Evolutionary conservation across 257 asterid genomes (phyloP).

Genomic region (Misopates orontium): DNA sequence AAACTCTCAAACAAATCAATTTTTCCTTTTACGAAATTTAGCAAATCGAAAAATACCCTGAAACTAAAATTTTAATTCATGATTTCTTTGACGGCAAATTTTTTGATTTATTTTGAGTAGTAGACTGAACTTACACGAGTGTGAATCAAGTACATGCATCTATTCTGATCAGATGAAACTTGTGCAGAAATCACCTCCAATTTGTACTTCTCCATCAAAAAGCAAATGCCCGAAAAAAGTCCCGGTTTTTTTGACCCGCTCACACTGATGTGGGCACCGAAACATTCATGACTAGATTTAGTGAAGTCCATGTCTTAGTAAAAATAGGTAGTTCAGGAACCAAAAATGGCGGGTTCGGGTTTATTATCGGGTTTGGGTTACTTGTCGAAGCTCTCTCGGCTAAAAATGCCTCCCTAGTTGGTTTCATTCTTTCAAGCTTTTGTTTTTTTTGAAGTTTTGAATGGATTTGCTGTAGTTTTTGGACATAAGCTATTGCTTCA

Average conservation of each 20-base stretch:
- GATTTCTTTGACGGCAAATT: too few species aligned
- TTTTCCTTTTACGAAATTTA: too few species aligned
- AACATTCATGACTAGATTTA: slow-evolving; percentile 46
- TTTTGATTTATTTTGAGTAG: too few species aligned
- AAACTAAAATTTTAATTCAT: too few species aligned
- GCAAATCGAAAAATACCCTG: too few species aligned
- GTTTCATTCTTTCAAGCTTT: slow-evolving; percentile 44
- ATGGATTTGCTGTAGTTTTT: slow-evolving; percentile 35
- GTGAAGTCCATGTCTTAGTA: slow-evolving; percentile 58
- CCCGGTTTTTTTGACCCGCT: slow-evolving; percentile 48
- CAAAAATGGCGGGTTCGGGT: slow-evolving; percentile 20
- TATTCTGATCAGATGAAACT: slow-evolving; percentile 32
- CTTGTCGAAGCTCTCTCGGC: slow-evolving; percentile 53
- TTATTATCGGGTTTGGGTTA: too few species aligned
- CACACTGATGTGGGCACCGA: slow-evolving; percentile 62
- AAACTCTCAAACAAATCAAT: too few species aligned
- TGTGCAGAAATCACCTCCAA: slow-evolving; percentile 57
- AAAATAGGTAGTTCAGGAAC: slow-evolving; percentile 30
- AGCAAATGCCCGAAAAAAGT: slow-evolving; percentile 44
- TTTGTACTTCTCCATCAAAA: slow-evolving; percentile 52
- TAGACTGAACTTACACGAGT: slow-evolving; percentile 61
- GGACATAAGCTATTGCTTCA: slow-evolving; percentile 60
- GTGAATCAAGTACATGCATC: slow-evolving; percentile 56
- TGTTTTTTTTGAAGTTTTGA: slow-evolving; percentile 44
- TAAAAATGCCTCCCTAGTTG: slow-evolving; percentile 45